Conservation (phyloP, 2,329 filamentous ascomycete genomes). For the Epichloe scottii region DNA sequence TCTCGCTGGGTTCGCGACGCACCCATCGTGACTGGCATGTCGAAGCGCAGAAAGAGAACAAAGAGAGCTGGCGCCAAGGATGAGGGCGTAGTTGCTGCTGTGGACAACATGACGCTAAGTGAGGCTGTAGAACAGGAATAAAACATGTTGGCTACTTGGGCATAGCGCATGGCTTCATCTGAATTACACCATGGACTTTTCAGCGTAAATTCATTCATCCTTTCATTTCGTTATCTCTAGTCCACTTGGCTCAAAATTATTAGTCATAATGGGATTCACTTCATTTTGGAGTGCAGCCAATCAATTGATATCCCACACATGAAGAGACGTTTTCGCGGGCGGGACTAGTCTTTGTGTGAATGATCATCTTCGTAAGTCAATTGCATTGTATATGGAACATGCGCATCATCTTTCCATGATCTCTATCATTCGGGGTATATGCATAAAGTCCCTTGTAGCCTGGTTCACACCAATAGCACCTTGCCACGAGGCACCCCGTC, state of each 20-base stretch:
- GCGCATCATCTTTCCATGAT: neutral
- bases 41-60: conserved; percentile 25
- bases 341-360: no score
- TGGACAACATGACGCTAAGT: neutral
- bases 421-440: neutral
- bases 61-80: conserved; percentile 7
- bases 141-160: no score
- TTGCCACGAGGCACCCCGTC: neutral
- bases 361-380: neutral
- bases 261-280: no score
- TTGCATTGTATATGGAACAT: neutral
- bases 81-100: neutral
- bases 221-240: no score
- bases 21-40: conserved; percentile 25
- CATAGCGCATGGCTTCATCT: no score
- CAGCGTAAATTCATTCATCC: no score
- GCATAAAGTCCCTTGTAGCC: neutral
- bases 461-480: neutral
- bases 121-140: neutral
- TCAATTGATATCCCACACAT: no score
- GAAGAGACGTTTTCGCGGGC: no score
- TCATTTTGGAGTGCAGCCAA: no score
- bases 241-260: no score
- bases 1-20: conserved; percentile 56
- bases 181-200: no score